phyloP scores from a whole-genome alignment of 768 basidiomycete genomes.

The Suillus variegatus region DNA sequence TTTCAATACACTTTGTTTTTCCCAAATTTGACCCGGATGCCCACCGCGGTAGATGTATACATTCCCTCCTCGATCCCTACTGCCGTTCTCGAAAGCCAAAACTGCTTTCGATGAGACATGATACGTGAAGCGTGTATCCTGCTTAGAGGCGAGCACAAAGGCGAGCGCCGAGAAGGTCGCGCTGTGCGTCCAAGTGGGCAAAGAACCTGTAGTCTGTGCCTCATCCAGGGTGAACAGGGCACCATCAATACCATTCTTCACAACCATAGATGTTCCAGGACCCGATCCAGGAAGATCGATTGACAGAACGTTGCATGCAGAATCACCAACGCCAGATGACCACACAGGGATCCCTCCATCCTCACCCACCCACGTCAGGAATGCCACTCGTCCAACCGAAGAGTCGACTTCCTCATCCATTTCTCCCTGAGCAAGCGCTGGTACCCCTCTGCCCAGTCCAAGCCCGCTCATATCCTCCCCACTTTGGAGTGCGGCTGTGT shows the following conservation, averaged over 20 bases:
- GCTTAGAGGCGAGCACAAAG: constrained; percentile 93
- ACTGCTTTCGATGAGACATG: constrained; percentile 61
- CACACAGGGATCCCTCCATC: constrained; percentile 50
- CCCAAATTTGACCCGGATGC: constrained; percentile 52
- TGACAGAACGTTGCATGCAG: constrained; percentile 61
- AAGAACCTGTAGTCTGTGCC: constrained; percentile 22
- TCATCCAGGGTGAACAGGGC: constrained; percentile 53
- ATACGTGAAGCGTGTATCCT: constrained; percentile 84
- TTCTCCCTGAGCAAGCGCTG: constrained; percentile 85
- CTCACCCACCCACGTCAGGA: constrained; percentile 65
- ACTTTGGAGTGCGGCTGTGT: constrained; percentile 62
- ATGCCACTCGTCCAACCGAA: constrained; percentile 63
- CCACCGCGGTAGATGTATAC: constrained; percentile 81
- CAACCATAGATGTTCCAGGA: constrained; percentile 45
- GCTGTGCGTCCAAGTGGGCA: constrained; percentile 65
- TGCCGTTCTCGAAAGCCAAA: constrained; percentile 83
- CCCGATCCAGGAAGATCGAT: constrained; percentile 62
- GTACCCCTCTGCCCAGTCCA: constrained; percentile 67
- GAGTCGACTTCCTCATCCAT: constrained; percentile 89
- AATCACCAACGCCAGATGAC: constrained; percentile 35
- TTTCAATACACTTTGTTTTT: constrained; percentile 81
- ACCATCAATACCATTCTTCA: constrained; percentile 78
- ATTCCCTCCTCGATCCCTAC: constrained; percentile 70
- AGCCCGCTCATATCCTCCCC: constrained; percentile 63
- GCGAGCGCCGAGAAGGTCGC: constrained; percentile 89